Base-by-base conservation (phyloP, 2,329 filamentous ascomycete species). In the Microcera coccophila region DNA sequence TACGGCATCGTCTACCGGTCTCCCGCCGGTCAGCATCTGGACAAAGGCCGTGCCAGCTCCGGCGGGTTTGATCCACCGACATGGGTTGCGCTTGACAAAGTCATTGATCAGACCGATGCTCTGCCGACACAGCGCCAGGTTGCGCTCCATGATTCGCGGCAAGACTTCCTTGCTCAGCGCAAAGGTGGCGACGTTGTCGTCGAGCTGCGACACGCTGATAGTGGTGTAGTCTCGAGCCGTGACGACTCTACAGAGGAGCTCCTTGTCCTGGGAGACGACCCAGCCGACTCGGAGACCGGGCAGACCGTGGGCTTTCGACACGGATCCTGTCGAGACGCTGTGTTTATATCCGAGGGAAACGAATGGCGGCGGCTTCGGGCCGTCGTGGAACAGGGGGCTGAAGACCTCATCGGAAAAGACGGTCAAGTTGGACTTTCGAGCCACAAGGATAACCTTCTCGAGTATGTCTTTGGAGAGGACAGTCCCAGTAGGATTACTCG, bases 281-380 rank as follows among this genome's bases (percentile, higher is more conserved):
- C 89, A 95, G 29, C 89, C 89, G 2, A 90, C 66, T 1, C 88
- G 80, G 45, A 93, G 82, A 2, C 89, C 89, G 0, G 89, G 87
- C 3, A 95, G 68, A 2, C 85, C 81, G 65, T 89, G 94, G 1
- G 87, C 85, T 66, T 95, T 94, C 22, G 86, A 91, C 71, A 94
- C 79, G 15, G 85, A 90, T 8, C 88, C 84, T 0, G 87, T 91
- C n/a, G 80, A 79, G 16, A 94, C 73, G 17, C 78, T 76, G 39
- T 82, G 83, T 2, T 76, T 68, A 62, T 93, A 93, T 33, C 81
- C 82, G 28, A 91, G 69, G 0, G 84, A 80, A 1, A 90, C 70
- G 7, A 84, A 72, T 1, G 58, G 49, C 0, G 87, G 90, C 0
- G 85, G 82, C 1, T 78, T 76, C 77, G 17, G 74, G 52, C 43